Percentiles rank a stretch among this genome's conserved stretches.
These are phyloP conservation scores for Leishmania mexicana DNA, from an alignment of 208 protist genomes.

Conservation along the genomic window DNA sequence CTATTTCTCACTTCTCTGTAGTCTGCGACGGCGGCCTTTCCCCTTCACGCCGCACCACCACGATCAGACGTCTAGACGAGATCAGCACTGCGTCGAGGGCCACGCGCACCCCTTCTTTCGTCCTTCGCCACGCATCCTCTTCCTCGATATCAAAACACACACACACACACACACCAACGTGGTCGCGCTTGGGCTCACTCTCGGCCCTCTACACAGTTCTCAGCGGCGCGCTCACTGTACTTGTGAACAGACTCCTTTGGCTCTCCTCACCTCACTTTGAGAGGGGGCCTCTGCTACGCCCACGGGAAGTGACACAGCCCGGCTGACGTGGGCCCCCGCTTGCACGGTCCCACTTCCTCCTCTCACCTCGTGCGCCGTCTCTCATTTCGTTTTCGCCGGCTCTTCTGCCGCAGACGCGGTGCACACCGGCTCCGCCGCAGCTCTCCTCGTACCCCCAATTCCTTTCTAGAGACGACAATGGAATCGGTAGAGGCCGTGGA, in stretches of 20 bases:
- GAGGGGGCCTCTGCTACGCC: neutral
- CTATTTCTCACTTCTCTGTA: neutral
- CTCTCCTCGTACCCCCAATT: neutral
- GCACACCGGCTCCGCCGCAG: neutral
- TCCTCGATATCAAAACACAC: neutral
- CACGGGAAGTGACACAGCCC: neutral
- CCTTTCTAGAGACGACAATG: constrained; percentile 25
- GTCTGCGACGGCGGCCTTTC: neutral
- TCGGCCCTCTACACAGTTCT: neutral
- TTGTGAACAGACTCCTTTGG: neutral
- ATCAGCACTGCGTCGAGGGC: neutral
- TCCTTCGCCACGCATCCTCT: neutral
- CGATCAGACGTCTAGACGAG: neutral
- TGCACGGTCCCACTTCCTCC: neutral
- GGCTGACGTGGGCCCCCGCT: neutral
- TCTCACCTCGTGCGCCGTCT: neutral
- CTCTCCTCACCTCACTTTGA: neutral
- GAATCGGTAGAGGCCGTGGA: constrained; percentile 69
- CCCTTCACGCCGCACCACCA: neutral
- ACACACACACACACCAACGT: neutral
- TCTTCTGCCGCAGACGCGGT: neutral
- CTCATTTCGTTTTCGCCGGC: neutral
- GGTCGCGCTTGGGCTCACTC: neutral
- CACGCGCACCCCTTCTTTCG: neutral
- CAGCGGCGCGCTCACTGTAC: neutral